These are phyloP conservation scores for Actinidia chinensis DNA, from an alignment of 179 eudicot genomes.

Conservation along the genomic window DNA sequence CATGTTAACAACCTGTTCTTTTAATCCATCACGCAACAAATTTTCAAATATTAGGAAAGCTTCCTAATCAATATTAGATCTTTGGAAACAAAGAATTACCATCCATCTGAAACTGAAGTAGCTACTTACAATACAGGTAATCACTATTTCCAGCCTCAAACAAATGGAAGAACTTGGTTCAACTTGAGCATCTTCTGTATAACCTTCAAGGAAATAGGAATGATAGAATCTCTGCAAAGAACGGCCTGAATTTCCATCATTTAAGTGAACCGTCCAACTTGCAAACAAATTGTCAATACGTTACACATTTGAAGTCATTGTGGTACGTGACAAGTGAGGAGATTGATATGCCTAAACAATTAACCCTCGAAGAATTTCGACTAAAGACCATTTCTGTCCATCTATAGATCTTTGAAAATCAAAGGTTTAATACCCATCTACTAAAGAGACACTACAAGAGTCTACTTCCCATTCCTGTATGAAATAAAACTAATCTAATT, in stretches of 20 bases:
- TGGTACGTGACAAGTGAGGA: conserved; percentile 1
- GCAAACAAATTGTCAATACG: background rate
- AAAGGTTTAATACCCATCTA: background rate
- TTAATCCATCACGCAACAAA: conserved; percentile 1
- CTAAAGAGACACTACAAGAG: background rate
- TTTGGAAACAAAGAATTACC: background rate
- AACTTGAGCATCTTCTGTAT: conserved; percentile 44
- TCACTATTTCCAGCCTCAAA: conserved; percentile 71
- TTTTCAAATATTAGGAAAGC: background rate
- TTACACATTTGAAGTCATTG: background rate
- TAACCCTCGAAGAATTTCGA: background rate
- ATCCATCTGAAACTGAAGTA: background rate
- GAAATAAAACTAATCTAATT: background rate
- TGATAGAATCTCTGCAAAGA: conserved; percentile 48
- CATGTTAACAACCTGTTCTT: too few species aligned
- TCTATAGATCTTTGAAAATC: background rate
- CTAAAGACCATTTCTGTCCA: background rate
- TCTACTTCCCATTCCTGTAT: background rate
- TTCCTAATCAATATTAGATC: background rate
- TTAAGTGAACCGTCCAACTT: background rate
- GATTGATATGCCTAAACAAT: background rate
- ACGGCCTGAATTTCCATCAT: background rate
- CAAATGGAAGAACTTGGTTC: conserved; percentile 52
- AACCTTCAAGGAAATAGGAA: conserved; percentile 64
- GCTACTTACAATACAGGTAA: conserved; percentile 73